Evolutionary conservation across 78 protist genomes (phyloP).

Genomic region (Paratrimastix pyriformis): DNA sequence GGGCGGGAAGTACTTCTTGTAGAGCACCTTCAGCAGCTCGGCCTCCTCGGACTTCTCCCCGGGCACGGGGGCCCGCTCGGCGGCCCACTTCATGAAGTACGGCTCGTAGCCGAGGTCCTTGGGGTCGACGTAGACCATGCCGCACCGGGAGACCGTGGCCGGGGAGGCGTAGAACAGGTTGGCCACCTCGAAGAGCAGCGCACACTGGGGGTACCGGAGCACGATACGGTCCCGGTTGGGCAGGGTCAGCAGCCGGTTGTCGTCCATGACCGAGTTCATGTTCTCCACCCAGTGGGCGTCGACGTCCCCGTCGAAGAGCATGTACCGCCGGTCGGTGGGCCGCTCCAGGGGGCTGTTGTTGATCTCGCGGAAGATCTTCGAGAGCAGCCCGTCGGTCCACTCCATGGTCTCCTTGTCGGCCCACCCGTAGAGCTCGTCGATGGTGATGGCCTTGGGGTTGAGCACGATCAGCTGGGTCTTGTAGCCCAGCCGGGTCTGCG

Average conservation of each 20-base stretch:
- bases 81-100: constrained; percentile 40
- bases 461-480: constrained; percentile 47
- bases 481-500: constrained; percentile 49
- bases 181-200: constrained; percentile 72
- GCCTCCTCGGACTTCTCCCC: background rate
- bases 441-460: constrained; percentile 67
- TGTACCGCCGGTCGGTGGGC: constrained; percentile 49
- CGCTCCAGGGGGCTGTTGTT: constrained; percentile 38
- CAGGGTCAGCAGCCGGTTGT: constrained; percentile 81
- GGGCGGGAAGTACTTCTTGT: constrained; percentile 43
- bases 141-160: constrained; percentile 83
- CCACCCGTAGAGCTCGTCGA: constrained; percentile 73
- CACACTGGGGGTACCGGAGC: constrained; percentile 47
- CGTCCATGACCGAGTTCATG: constrained; percentile 89
- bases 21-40: constrained; percentile 22
- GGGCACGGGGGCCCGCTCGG: background rate
- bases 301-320: constrained; percentile 74
- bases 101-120: constrained; percentile 62
- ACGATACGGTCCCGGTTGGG: constrained; percentile 81
- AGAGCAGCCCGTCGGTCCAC: constrained; percentile 84
- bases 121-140: constrained; percentile 86
- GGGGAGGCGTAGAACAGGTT: constrained; percentile 81
- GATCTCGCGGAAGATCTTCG: constrained; percentile 67
- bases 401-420: constrained; percentile 76
- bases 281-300: constrained; percentile 79